Percentiles rank a stretch among this genome's conserved stretches.
Evolutionary conservation across 2,329 filamentous ascomycete species (phyloP).

Genomic region (Aureobasidium sp.): DNA sequence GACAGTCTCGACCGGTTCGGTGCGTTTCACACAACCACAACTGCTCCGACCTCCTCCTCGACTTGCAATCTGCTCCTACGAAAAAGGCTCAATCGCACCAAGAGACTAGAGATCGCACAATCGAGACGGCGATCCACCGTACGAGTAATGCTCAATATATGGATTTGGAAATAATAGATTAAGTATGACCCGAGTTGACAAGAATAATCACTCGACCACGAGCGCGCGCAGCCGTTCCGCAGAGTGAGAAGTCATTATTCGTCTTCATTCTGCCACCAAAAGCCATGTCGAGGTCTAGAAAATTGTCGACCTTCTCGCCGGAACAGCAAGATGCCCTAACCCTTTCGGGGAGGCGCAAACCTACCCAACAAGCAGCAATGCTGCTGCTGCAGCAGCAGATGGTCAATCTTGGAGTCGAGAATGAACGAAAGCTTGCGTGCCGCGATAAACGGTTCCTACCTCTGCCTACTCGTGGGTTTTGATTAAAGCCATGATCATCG

Average conservation of each 20-base stretch:
- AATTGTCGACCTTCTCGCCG: slow-evolving; percentile 1
- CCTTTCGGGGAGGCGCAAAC: slow-evolving; percentile 9
- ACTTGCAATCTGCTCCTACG: slow-evolving; percentile 2
- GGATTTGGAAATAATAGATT: slow-evolving; percentile 1
- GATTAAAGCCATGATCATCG: slow-evolving; percentile 4
- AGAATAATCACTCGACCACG: neutral
- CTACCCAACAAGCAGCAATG: neutral
- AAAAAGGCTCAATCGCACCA: neutral
- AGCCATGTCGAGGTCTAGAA: slow-evolving; percentile 12
- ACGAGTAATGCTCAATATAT: slow-evolving; percentile 5
- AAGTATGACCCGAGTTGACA: slow-evolving; percentile 2
- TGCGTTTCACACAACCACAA: slow-evolving; percentile 15
- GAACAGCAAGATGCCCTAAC: neutral
- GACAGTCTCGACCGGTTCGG: slow-evolving; percentile 12
- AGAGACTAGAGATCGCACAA: slow-evolving; percentile 1
- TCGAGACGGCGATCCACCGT: slow-evolving; percentile 3
- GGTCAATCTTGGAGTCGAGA: neutral
- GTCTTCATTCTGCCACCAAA: neutral
- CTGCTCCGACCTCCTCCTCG: slow-evolving; percentile 6
- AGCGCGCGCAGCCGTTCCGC: neutral
- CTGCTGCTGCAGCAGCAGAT: no score
- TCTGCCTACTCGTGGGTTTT: slow-evolving; percentile 4
- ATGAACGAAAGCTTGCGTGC: slow-evolving; percentile 11
- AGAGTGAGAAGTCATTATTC: neutral
- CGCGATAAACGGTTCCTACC: slow-evolving; percentile 6